Conservation (phyloP, 2,329 filamentous ascomycete genomes). For the Sarocladium kiliense region DNA sequence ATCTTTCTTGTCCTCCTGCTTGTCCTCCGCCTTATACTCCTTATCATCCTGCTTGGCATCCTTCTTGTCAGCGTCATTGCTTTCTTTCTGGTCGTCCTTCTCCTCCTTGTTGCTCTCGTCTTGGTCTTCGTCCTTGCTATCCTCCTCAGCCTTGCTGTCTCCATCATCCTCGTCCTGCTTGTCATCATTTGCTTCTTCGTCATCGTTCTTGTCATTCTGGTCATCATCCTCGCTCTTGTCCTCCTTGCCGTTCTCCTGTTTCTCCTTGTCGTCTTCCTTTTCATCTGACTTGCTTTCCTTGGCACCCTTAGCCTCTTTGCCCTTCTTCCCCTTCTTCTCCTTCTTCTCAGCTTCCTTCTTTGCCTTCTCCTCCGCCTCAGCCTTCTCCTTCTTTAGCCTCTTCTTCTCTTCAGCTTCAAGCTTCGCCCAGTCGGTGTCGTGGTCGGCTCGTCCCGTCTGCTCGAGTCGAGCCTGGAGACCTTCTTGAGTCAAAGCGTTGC, state of each 20-base stretch:
- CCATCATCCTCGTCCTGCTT: conserved; percentile 6
- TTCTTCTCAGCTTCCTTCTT: conserved; percentile 29
- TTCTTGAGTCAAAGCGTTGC: not conserved
- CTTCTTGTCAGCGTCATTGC: conserved; percentile 12
- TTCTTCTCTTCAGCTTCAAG: conserved; percentile 36
- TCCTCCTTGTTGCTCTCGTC: not conserved
- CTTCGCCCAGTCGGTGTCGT: conserved; percentile 39
- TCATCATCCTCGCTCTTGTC: conserved; percentile 20
- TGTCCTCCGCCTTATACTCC: conserved; percentile 11
- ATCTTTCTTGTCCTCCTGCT: conserved; percentile 12
- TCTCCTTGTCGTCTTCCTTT: conserved; percentile 19
- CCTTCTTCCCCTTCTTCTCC: conserved; percentile 23
- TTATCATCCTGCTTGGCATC: conserved; percentile 10
- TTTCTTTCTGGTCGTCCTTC: conserved; percentile 15
- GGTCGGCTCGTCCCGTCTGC: conserved; percentile 24
- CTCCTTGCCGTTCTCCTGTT: conserved; percentile 16
- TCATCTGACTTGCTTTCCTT: conserved; percentile 17
- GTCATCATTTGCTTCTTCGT: conserved; percentile 13
- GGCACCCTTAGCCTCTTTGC: conserved; percentile 19
- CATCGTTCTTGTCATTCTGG: conserved; percentile 16
- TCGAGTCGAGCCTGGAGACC: not conserved
- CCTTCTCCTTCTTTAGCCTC: conserved; percentile 30
- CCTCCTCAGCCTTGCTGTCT: conserved; percentile 10
- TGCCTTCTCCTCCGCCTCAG: conserved; percentile 32
- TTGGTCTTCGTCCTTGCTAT: conserved; percentile 7